A percentile compares a stretch with the other conserved stretches of the same genome.
Evolutionary conservation across 108 stramenopile genomes (phyloP).

Genomic region (Chaetoceros tenuissimus): DNA sequence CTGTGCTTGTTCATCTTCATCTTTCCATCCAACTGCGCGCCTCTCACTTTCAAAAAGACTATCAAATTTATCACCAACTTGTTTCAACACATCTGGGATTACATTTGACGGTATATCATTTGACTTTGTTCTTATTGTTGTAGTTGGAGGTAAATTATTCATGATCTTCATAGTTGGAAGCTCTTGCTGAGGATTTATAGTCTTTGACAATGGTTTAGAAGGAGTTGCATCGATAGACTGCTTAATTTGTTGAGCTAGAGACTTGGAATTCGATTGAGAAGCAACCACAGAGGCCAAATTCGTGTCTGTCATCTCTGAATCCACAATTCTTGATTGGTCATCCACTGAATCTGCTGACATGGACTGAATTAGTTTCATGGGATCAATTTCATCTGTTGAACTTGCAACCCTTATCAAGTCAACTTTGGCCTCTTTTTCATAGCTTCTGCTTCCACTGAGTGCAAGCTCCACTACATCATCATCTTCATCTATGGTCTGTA

Average conservation of each 20-base stretch:
- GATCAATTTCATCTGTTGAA: no score
- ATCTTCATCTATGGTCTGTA: background rate
- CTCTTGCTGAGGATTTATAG: background rate
- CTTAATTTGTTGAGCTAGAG: background rate
- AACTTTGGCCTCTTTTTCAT: no score
- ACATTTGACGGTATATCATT: background rate
- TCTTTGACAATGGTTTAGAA: background rate
- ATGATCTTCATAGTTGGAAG: background rate
- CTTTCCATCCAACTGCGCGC: background rate
- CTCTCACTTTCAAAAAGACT: conserved; percentile 1
- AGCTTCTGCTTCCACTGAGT: no score
- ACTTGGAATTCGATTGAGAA: background rate
- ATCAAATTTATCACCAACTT: conserved; percentile 73
- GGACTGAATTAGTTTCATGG: no score
- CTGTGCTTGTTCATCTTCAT: conserved; percentile 16
- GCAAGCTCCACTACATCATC: background rate
- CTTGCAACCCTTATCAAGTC: no score
- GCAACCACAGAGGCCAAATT: no score
- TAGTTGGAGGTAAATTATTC: background rate
- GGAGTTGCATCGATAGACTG: background rate
- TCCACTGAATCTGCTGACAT: no score
- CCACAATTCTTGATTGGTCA: no score
- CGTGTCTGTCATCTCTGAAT: no score
- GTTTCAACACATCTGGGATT: conserved; percentile 63
- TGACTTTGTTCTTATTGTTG: background rate